A percentile compares a stretch with the other conserved stretches of the same genome.
Conservation (phyloP, 441 rosid genomes). For the Eruca vesicaria region DNA sequence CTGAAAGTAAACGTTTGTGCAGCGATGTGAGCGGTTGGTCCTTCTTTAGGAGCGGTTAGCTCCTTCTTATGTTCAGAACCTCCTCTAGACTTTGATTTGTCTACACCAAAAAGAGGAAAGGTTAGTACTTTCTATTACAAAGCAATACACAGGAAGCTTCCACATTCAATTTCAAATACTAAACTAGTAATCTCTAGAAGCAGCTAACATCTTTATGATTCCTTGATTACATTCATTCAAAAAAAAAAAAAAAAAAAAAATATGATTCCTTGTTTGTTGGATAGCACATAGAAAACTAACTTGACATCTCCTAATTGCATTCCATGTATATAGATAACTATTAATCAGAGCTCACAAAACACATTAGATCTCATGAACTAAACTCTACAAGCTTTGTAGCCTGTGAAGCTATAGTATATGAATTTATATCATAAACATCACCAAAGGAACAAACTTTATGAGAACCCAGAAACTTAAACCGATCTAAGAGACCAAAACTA, state of each 20-base stretch:
- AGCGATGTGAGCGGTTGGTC: slow-evolving; percentile 67
- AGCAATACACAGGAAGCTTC: not conserved
- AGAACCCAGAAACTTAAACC: slow-evolving; percentile 16
- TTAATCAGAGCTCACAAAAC: too few relatives aligned
- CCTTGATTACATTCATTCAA: too few relatives aligned
- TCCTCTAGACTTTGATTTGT: slow-evolving; percentile 69
- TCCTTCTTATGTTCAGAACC: slow-evolving; percentile 76
- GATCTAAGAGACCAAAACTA: slow-evolving; percentile 40
- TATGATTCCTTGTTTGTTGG: not conserved
- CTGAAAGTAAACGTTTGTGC: slow-evolving; percentile 91
- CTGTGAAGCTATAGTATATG: slow-evolving; percentile 4
- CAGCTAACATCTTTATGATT: too few relatives aligned
- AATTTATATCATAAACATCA: slow-evolving; percentile 36
- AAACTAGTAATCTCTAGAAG: too few relatives aligned
- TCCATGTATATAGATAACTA: slow-evolving; percentile 5
- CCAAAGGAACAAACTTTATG: slow-evolving; percentile 31
- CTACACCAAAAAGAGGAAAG: slow-evolving; percentile 35
- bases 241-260: too few relatives aligned
- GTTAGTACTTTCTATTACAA: not conserved
- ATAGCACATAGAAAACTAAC: not conserved
- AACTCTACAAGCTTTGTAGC: slow-evolving; percentile 3
- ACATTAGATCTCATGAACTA: slow-evolving; percentile 13
- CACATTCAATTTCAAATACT: too few relatives aligned
- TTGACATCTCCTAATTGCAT: not conserved
- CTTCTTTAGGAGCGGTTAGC: slow-evolving; percentile 61